A percentile compares a stretch with the other conserved stretches of the same genome.
Evolutionary conservation across 345 rosid genomes (phyloP).

Genomic region (Clausena lansium): DNA sequence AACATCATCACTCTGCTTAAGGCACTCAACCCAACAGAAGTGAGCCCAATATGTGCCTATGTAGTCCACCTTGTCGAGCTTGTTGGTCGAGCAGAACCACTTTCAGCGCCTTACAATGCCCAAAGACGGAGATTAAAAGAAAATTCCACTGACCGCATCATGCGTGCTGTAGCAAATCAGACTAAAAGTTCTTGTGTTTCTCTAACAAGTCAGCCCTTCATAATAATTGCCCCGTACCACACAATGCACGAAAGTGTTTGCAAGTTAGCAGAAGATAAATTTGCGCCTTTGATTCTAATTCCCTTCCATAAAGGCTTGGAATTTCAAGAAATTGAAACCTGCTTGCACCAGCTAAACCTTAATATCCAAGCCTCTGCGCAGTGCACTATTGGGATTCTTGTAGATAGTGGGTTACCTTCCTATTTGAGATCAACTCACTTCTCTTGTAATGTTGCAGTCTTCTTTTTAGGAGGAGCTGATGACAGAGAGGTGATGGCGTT

Average conservation of each 20-base stretch:
- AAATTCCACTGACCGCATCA: constrained; percentile 17
- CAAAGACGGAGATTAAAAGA: neutral
- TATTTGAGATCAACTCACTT: neutral
- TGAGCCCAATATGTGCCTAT: constrained; percentile 20
- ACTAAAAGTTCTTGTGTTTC: neutral
- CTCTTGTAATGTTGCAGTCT: constrained; percentile 14
- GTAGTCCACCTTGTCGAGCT: constrained; percentile 28
- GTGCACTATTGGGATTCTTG: constrained; percentile 32
- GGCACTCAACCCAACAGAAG: constrained; percentile 11
- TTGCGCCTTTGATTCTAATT: constrained; percentile 21
- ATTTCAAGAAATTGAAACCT: neutral
- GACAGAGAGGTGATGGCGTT: constrained; percentile 41
- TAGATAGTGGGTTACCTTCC: constrained; percentile 14
- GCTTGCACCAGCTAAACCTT: constrained; percentile 5
- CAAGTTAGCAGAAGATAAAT: constrained; percentile 22
- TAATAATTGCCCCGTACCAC: constrained; percentile 23
- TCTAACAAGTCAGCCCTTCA: constrained; percentile 21
- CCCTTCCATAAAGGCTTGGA: constrained; percentile 22
- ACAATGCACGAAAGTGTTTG: constrained; percentile 37
- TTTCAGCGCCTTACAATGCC: constrained; percentile 18
- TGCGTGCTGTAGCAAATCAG: constrained; percentile 30
- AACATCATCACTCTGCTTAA: constrained; percentile 30
- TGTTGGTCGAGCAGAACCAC: constrained; percentile 21
- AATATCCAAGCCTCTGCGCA: constrained; percentile 22
- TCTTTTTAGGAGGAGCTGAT: constrained; percentile 37